Evolutionary conservation across 1,284 basidiomycete genomes (phyloP), one percentile per base, ranked within the genome.

Genomic region (Heliocybe sulcata): DNA sequence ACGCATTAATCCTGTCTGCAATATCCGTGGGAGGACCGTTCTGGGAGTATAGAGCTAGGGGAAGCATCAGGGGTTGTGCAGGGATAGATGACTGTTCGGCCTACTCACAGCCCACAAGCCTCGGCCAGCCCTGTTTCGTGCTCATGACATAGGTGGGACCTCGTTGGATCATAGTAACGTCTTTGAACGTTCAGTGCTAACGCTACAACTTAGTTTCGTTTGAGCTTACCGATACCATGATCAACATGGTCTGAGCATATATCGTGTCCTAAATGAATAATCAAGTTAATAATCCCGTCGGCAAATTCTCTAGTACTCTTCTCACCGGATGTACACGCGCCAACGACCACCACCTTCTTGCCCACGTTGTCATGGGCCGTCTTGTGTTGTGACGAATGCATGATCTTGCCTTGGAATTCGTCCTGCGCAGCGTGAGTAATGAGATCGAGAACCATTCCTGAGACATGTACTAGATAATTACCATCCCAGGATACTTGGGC

Each of bases 111-210:
- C 66, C 61, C 54, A 77, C 65, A 56, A 71, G 66, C 8, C 61
- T 67, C 14, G 65, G 69, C 67, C 68, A 69, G 56, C 72, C 79
- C 60, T 70, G 71, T 67, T 69, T 74, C 48, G 71, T 77, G 57
- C 64, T 74, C 77, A 87, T 82, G 60, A 87, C 69, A 63, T 82
- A 85, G 9, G 82, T 87, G 2, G 80, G 75, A 29, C 74, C 74
- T 25, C 85, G 74, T 66, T 88, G 86, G 57, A 79, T 77, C 70
- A 87, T 80, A 2, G 82, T 84, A 2, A 82, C 75, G 50, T 80
- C 79, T 79, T 35, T 20, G 31, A 27, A 35, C 33, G 23, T 12
- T 16, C 19, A 54, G 54, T 35, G 14, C 14, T 12, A 23, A 45
- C n/a, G 10, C 4, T 27, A 19, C 25, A 11, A 12, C 45, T 45